Conservation (phyloP, 192 early-diverging fungal genomes). For the Backusella australiensis region DNA sequence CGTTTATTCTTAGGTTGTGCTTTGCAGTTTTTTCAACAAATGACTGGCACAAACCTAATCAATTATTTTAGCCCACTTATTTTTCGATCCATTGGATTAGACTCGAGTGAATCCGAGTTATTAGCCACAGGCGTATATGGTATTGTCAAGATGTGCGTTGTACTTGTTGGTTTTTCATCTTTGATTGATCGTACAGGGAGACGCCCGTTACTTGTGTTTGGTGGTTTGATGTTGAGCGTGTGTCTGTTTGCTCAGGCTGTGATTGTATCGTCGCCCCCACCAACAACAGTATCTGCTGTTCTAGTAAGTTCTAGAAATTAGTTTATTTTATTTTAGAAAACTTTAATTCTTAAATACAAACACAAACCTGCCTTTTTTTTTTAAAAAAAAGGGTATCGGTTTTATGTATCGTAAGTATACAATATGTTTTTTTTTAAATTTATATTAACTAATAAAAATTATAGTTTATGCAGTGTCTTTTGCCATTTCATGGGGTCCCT, state of each 20-base stretch:
- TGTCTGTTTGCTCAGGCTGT: slow-evolving; percentile 22
- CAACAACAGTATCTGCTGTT: not conserved
- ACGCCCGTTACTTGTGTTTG: slow-evolving; percentile 58
- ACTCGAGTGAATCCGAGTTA: slow-evolving; percentile 24
- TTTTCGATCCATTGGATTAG: slow-evolving; percentile 29
- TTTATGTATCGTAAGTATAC: slow-evolving; percentile 18
- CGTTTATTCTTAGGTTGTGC: slow-evolving; percentile 61
- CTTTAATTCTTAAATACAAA: not conserved
- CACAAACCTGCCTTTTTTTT: not conserved
- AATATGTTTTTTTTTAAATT: not conserved
- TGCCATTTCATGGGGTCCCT: slow-evolving; percentile 74
- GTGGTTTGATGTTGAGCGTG: slow-evolving; percentile 23
- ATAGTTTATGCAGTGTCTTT: slow-evolving; percentile 54
- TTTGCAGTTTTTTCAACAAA: slow-evolving; percentile 71
- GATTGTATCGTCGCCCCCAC: not conserved
- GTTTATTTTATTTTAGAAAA: not conserved
- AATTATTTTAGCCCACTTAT: slow-evolving; percentile 63
- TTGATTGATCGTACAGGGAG: slow-evolving; percentile 68
- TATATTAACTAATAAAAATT: not conserved
- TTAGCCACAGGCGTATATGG: slow-evolving; percentile 39
- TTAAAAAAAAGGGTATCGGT: not conserved
- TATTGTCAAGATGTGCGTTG: slow-evolving; percentile 29
- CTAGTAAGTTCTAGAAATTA: slow-evolving; percentile 11
- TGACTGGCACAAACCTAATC: slow-evolving; percentile 27
- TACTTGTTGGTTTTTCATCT: slow-evolving; percentile 46